These are phyloP conservation scores for Catharanthus roseus DNA, from an alignment of 257 asterid species.

Conservation along the genomic window DNA sequence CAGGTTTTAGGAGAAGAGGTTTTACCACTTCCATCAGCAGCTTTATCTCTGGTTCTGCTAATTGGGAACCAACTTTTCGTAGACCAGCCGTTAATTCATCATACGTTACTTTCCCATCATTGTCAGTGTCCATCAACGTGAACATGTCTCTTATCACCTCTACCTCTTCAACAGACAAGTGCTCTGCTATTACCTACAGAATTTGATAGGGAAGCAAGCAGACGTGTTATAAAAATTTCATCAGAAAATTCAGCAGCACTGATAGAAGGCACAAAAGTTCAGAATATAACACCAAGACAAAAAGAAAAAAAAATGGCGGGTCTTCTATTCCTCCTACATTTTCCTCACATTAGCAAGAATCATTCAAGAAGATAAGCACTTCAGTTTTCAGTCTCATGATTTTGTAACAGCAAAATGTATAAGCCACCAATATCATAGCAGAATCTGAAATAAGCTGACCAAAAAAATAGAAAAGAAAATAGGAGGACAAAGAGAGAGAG, in stretches of 20 bases:
- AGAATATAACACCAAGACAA: not conserved
- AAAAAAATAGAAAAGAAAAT: not conserved
- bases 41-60: constrained; percentile 96
- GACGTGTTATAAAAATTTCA: no score
- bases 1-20: constrained; percentile 14
- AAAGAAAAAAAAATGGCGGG: not conserved
- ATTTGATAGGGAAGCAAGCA: constrained; percentile 14
- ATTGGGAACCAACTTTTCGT: constrained; percentile 89
- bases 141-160: constrained; percentile 96
- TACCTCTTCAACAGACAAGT: constrained; percentile 80
- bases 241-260: not conserved
- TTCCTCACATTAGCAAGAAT: not conserved
- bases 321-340: not conserved
- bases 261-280: not conserved
- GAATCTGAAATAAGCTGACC: not conserved
- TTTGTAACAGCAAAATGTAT: not conserved
- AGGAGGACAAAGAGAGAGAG: not conserved
- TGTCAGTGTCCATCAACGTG: constrained; percentile 83
- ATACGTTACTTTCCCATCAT: constrained; percentile 84
- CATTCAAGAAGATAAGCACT: not conserved
- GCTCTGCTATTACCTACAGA: constrained; percentile 82
- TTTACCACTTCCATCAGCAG: constrained; percentile 96
- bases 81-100: constrained; percentile 88
- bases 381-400: not conserved
- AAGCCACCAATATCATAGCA: not conserved